Conservation (phyloP, 2,329 filamentous ascomycete genomes). For the Ustulina deusta region DNA sequence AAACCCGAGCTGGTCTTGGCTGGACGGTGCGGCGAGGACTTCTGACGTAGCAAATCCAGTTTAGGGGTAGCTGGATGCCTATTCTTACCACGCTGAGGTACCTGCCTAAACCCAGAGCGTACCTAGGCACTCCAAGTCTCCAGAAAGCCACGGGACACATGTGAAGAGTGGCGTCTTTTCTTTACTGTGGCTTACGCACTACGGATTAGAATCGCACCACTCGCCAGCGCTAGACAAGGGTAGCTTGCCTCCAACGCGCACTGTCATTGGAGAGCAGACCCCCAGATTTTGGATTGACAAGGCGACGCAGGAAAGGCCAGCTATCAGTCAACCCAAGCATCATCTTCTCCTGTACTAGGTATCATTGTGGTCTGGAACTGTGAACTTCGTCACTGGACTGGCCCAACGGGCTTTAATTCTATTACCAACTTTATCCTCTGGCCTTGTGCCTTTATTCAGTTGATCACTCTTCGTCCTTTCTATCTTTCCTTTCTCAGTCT, state of each 20-base stretch:
- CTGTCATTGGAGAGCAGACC: conserved; percentile 42
- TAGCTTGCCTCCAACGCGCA: conserved; percentile 43
- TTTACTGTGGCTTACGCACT: conserved; percentile 35
- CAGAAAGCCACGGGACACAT: conserved; percentile 19
- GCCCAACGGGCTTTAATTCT: conserved; percentile 37
- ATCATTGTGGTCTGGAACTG: conserved; percentile 24
- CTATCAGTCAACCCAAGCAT: conserved; percentile 44
- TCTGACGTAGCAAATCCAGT: conserved; percentile 19
- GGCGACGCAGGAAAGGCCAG: conserved; percentile 49
- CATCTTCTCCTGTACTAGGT: conserved; percentile 8
- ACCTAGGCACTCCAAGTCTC: background rate
- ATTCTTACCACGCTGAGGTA: background rate
- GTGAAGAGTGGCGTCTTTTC: conserved; percentile 16
- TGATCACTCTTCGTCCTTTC: conserved; percentile 24
- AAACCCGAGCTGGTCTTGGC: conserved; percentile 21
- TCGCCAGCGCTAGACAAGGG: conserved; percentile 40
- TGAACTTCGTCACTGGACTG: conserved; percentile 37
- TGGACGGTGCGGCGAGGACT: background rate
- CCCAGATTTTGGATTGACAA: conserved; percentile 33
- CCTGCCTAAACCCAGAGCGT: background rate
- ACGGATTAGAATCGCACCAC: conserved; percentile 8
- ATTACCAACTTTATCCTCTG: conserved; percentile 13
- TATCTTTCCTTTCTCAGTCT: conserved; percentile 40
- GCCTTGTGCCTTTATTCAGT: conserved; percentile 33
- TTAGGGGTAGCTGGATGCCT: background rate